phyloP scores from a whole-genome alignment of 192 early-diverging fungal species.

The Rhizoclosmatium sp. region DNA sequence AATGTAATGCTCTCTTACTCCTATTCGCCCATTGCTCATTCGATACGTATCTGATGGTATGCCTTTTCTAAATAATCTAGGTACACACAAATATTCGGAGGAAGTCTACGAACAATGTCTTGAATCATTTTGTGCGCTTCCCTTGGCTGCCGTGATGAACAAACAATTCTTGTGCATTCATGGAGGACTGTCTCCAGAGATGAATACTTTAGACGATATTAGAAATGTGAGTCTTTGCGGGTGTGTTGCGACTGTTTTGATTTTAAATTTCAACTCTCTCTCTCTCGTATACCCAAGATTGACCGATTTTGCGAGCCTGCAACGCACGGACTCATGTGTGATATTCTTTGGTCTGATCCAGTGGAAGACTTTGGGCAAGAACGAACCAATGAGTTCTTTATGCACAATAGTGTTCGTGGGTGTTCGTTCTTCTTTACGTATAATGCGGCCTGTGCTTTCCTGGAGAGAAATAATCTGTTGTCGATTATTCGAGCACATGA shows the following conservation, averaged over 20 bases:
- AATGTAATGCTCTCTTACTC: constrained; percentile 68
- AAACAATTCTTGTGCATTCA: constrained; percentile 96
- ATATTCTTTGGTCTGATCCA: constrained; percentile 95
- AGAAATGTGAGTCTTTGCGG: constrained; percentile 55
- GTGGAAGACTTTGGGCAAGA: constrained; percentile 97
- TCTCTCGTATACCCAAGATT: constrained; percentile 58
- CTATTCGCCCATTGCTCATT: neutral
- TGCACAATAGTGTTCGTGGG: constrained; percentile 92
- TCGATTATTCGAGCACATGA: constrained; percentile 98
- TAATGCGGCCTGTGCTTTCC: constrained; percentile 89
- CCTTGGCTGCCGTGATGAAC: constrained; percentile 94
- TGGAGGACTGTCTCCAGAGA: constrained; percentile 92
- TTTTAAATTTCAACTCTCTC: neutral
- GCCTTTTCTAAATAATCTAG: constrained; percentile 46
- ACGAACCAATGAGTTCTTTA: constrained; percentile 85
- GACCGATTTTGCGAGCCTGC: constrained; percentile 94
- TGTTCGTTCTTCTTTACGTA: constrained; percentile 94
- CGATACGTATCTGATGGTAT: neutral
- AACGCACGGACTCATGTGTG: constrained; percentile 94
- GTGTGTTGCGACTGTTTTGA: constrained; percentile 14
- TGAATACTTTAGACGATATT: constrained; percentile 91
- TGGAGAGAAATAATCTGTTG: constrained; percentile 92
- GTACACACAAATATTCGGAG: constrained; percentile 93
- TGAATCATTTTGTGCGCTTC: constrained; percentile 89
- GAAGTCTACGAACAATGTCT: constrained; percentile 90